Conservation (phyloP, 768 basidiomycete species). For the Coprinopsis marcescibilis region DNA sequence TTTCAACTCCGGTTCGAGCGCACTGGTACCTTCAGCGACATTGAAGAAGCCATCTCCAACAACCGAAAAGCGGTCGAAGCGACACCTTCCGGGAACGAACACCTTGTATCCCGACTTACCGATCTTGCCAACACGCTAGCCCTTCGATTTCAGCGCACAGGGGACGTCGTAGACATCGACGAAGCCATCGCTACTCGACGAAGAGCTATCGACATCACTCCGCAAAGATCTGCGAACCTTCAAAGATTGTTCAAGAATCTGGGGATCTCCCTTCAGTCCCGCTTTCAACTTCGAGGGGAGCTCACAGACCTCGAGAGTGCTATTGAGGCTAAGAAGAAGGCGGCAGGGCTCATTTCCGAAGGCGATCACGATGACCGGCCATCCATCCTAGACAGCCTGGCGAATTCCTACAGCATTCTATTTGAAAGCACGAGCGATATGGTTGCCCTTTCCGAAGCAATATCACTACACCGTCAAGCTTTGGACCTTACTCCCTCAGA, state of each 20-base stretch:
- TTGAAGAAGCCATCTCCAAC: conserved; percentile 16
- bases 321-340: conserved; percentile 16
- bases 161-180: neutral
- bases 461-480: conserved; percentile 7
- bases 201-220: neutral
- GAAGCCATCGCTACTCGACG: conserved; percentile 1
- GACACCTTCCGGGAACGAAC: conserved; percentile 8
- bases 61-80: conserved; percentile 8
- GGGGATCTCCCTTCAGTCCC: conserved; percentile 2
- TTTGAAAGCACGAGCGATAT: conserved; percentile 20
- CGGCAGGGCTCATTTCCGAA: conserved; percentile 16
- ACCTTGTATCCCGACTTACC: neutral
- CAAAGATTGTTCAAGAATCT: conserved; percentile 1
- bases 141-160: neutral
- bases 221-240: neutral
- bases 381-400: conserved; percentile 10
- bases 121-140: conserved; percentile 9
- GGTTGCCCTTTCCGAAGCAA: conserved; percentile 19
- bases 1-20: conserved; percentile 14
- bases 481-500: conserved; percentile 10
- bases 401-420: conserved; percentile 9
- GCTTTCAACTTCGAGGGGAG: conserved; percentile 14
- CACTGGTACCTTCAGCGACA: conserved; percentile 18
- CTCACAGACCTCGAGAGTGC: conserved; percentile 22
- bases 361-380: conserved; percentile 4